Conservation (phyloP, 805 yeast species). For the Blastobotrys mokoenaii region DNA sequence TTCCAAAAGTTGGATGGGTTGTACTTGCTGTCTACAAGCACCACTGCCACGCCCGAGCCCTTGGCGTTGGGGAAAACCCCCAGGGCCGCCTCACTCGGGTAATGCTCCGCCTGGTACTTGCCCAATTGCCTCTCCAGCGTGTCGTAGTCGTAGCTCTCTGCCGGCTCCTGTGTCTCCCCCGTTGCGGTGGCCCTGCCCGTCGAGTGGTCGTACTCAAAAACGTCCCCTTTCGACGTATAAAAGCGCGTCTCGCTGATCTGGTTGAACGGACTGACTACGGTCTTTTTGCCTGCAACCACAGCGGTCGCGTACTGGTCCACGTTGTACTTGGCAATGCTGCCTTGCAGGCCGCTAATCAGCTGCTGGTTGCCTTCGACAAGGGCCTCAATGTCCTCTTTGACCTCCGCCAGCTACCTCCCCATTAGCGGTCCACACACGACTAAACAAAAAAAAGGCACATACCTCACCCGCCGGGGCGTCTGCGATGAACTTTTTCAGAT, state of each 20-base stretch:
- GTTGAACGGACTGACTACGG: constrained; percentile 43
- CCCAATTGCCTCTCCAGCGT: constrained; percentile 10
- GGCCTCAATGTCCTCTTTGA: constrained; percentile 33
- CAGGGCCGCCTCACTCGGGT: constrained; percentile 45
- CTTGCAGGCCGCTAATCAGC: constrained; percentile 24
- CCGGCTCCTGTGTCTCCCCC: constrained; percentile 5
- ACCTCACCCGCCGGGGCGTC: constrained; percentile 56
- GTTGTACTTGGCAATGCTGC: constrained; percentile 35
- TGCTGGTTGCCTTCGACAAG: constrained; percentile 35
- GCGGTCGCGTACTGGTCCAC: constrained; percentile 32
- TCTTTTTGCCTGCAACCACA: constrained; percentile 24
- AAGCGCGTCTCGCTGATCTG: constrained; percentile 24
- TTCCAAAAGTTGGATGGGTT: constrained; percentile 78
- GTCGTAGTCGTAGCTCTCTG: constrained; percentile 2
- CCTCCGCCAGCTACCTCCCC: constrained; percentile 20
- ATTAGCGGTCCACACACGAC: constrained; percentile 16
- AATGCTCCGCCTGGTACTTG: constrained; percentile 55
- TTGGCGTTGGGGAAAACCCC: constrained; percentile 35
- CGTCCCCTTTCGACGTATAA: constrained; percentile 36
- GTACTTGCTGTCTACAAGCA: constrained; percentile 62
- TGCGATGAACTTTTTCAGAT: constrained; percentile 28
- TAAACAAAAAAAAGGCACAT: no score
- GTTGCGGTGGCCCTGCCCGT: constrained; percentile 16
- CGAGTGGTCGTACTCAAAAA: constrained; percentile 23
- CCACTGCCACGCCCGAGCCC: constrained; percentile 32